phyloP scores from a whole-genome alignment of 1,139 yeast genomes.

The Scheffersomyces cryptocercus region DNA sequence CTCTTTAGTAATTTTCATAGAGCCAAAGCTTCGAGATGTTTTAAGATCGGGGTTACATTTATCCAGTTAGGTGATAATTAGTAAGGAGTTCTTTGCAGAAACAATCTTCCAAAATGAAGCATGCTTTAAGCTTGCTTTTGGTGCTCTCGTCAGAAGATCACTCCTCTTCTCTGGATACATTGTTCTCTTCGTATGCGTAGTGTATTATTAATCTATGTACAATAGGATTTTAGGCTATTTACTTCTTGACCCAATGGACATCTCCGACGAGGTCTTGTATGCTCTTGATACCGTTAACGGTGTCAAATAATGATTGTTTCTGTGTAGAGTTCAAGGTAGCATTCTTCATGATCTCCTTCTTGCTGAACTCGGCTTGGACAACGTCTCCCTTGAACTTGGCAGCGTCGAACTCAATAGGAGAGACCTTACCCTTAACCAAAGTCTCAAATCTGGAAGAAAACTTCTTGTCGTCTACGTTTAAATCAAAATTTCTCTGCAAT shows the following conservation, averaged over 20 bases:
- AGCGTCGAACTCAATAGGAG: constrained; percentile 11
- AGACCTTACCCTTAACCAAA: constrained; percentile 37
- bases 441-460: constrained; percentile 29
- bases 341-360: constrained; percentile 30
- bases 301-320: constrained; percentile 31
- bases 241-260: constrained; percentile 33
- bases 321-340: constrained; percentile 28
- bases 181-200: too few relatives aligned
- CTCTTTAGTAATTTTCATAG: too few relatives aligned
- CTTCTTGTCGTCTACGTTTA: constrained; percentile 25
- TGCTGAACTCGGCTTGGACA: constrained; percentile 18
- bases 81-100: too few relatives aligned
- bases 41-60: too few relatives aligned
- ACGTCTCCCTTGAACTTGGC: constrained; percentile 9
- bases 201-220: neutral
- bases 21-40: too few relatives aligned
- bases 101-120: too few relatives aligned
- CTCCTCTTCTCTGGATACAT: too few relatives aligned
- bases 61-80: too few relatives aligned
- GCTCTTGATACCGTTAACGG: constrained; percentile 27
- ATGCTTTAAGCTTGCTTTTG: too few relatives aligned
- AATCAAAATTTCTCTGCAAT: constrained; percentile 32
- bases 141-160: too few relatives aligned
- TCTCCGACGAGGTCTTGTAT: constrained; percentile 28
- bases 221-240: neutral